These are phyloP conservation scores for Nannizzia gypsea DNA, from an alignment of 2,329 filamentous ascomycete genomes.

Conservation along the genomic window DNA sequence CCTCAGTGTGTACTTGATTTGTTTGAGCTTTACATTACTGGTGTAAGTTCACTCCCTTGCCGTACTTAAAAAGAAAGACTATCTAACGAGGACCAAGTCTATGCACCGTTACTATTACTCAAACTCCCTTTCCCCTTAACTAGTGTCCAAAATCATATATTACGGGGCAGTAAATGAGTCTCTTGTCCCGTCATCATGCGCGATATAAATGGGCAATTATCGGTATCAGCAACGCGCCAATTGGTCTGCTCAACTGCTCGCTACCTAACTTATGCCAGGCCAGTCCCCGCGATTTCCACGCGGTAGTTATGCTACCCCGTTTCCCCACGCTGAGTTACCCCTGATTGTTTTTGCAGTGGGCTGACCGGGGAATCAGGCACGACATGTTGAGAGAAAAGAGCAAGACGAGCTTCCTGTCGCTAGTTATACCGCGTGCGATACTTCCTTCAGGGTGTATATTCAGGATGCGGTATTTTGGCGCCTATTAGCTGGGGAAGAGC, in stretches of 20 bases:
- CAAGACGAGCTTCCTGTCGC: background rate
- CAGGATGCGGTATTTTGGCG: background rate
- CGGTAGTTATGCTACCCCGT: background rate
- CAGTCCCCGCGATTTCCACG: background rate
- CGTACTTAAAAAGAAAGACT: no score
- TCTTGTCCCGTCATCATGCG: background rate
- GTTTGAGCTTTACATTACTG: no score
- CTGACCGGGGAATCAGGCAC: background rate
- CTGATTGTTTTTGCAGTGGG: background rate
- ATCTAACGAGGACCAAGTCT: no score
- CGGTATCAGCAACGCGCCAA: background rate
- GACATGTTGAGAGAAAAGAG: background rate
- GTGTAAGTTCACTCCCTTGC: no score
- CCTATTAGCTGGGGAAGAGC: no score
- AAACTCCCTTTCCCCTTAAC: background rate
- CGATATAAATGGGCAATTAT: background rate
- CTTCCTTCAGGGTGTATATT: background rate
- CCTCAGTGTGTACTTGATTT: no score
- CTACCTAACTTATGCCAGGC: no score
- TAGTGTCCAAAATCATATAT: background rate
- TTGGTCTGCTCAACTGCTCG: background rate
- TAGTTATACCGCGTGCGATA: background rate
- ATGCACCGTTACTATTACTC: background rate
- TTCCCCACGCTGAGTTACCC: background rate
- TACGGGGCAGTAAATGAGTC: background rate